Evolutionary conservation across 176 grass and related monocot genomes (phyloP).

Genomic region (Dactylis glomerata): DNA sequence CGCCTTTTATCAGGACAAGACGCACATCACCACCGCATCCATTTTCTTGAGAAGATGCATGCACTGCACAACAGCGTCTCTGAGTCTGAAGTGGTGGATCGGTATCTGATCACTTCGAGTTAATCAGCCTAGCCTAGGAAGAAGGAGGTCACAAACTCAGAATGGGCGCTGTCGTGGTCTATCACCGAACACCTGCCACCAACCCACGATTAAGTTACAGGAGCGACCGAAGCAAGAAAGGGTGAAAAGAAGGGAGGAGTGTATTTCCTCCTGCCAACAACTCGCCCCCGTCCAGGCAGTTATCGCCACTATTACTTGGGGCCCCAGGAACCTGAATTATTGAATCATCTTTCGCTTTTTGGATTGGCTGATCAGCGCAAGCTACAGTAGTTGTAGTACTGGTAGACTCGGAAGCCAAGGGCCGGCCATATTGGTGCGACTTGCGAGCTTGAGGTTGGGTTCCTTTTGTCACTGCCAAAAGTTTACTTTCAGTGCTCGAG

Average conservation of each 20-base stretch:
- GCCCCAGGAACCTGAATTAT: too few species aligned
- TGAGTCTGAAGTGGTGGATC: background rate
- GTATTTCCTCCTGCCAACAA: too few species aligned
- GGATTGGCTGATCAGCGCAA: too few species aligned
- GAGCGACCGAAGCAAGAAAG: background rate
- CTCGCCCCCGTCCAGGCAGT: too few species aligned
- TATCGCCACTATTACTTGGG: too few species aligned
- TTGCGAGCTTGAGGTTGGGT: background rate
- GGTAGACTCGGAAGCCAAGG: too few species aligned
- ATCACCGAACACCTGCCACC: conserved; percentile 23
- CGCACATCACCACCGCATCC: background rate
- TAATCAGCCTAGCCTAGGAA: background rate
- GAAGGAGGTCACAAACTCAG: background rate
- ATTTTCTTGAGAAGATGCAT: background rate
- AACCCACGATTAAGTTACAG: background rate
- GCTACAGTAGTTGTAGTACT: too few species aligned
- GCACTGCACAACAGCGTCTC: background rate
- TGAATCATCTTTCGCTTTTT: too few species aligned
- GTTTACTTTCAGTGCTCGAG: background rate
- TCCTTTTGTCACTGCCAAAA: background rate
- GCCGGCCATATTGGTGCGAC: too few species aligned
- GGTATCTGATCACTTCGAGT: background rate
- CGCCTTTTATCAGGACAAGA: background rate
- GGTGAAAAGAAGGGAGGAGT: background rate
- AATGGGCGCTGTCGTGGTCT: background rate